These are phyloP conservation scores for Chrysochromulina parva DNA, from an alignment of 78 protist genomes.

Conservation along the genomic window DNA sequence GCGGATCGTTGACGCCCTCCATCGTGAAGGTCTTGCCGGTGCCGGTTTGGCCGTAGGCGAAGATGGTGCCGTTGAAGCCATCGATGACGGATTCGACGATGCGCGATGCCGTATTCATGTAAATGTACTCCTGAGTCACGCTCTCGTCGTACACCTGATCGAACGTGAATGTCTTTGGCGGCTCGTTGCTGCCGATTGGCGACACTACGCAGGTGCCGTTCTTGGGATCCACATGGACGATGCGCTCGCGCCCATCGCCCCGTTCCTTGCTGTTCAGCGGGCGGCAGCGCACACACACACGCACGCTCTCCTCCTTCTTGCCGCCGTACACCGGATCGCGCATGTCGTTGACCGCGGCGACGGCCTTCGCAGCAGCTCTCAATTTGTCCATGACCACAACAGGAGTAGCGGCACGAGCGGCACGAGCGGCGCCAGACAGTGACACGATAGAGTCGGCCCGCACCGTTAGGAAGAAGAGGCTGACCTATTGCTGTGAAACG, in stretches of 20 bases:
- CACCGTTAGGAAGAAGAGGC: too few species aligned
- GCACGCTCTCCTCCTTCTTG: constrained; percentile 16
- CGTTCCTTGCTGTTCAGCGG: constrained; percentile 46
- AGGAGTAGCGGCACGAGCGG: too few species aligned
- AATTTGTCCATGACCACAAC: too few species aligned
- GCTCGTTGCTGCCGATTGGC: not conserved
- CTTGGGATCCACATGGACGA: not conserved
- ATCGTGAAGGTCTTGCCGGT: constrained; percentile 23
- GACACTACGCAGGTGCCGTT: not conserved
- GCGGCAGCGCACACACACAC: constrained; percentile 52
- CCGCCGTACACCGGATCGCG: too few species aligned
- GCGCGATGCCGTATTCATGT: constrained; percentile 4
- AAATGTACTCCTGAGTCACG: not conserved
- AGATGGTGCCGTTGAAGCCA: constrained; percentile 23
- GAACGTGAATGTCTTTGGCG: constrained; percentile 48
- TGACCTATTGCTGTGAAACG: too few species aligned
- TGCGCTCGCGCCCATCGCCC: not conserved
- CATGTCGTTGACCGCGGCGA: too few species aligned
- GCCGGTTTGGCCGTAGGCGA: constrained; percentile 30
- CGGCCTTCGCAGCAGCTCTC: too few species aligned
- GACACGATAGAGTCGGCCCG: too few species aligned
- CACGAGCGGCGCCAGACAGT: too few species aligned
- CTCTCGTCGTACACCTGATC: constrained; percentile 7
- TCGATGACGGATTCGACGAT: constrained; percentile 36
- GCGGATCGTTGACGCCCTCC: constrained; percentile 31